Conservation (phyloP, 805 yeast genomes). For the Lipomyces lipofer region DNA sequence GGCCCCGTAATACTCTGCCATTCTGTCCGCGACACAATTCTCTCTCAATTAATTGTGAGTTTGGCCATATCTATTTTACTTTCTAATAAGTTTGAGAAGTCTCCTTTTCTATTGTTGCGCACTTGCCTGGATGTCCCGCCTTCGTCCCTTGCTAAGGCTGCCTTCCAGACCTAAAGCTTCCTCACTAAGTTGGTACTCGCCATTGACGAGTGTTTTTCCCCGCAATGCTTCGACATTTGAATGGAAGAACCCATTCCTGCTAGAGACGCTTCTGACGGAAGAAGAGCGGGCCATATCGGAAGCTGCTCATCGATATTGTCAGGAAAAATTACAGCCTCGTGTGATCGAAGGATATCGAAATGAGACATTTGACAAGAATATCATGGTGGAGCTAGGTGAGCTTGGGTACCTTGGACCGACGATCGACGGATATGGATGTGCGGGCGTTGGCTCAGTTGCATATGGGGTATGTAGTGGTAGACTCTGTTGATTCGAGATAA, state of each 20-base stretch:
- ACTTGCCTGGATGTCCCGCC: too few species aligned
- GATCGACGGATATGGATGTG: constrained; percentile 47
- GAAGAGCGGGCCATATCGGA: constrained; percentile 43
- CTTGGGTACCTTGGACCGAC: constrained; percentile 46
- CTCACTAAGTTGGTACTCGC: too few species aligned
- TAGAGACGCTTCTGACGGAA: constrained; percentile 42
- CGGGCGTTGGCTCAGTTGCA: constrained; percentile 46
- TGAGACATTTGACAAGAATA: constrained; percentile 41
- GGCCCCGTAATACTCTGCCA: too few species aligned
- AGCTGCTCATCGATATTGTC: constrained; percentile 43
- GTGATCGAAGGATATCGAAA: constrained; percentile 45
- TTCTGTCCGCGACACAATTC: too few species aligned
- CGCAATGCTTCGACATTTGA: constrained; percentile 34
- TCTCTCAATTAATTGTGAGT: too few species aligned
- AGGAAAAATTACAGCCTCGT: constrained; percentile 42
- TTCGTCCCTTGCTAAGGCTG: too few species aligned
- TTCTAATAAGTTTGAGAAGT: too few species aligned
- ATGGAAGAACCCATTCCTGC: constrained; percentile 44
- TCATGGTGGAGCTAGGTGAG: constrained; percentile 46
- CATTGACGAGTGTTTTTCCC: background rate
- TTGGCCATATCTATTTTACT: too few species aligned
- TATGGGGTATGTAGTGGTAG: constrained; percentile 38
- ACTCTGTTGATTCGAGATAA: background rate
- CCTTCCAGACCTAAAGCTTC: too few species aligned
- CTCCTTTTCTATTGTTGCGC: too few species aligned